These are phyloP conservation scores for Xylaria sp. DNA, from an alignment of 2,329 filamentous ascomycete species.

Conservation along the genomic window DNA sequence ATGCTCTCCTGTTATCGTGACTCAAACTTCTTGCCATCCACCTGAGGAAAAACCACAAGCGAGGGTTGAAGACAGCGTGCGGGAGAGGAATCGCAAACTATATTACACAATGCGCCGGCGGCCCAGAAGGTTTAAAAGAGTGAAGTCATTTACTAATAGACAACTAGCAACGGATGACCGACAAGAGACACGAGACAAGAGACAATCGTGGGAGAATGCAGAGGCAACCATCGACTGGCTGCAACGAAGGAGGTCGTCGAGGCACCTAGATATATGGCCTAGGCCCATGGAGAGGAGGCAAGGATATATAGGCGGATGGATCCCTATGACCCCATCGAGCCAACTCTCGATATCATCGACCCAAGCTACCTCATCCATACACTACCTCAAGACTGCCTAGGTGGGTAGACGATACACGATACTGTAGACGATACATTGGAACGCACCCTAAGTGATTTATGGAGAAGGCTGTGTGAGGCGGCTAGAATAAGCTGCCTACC, in stretches of 20 bases:
- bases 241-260: constrained; percentile 35
- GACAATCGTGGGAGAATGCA: constrained; percentile 44
- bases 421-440: constrained; percentile 40
- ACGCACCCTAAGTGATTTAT: constrained; percentile 44
- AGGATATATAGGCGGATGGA: constrained; percentile 59
- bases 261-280: constrained; percentile 43
- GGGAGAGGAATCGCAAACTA: constrained; percentile 39
- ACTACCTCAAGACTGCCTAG: constrained; percentile 12
- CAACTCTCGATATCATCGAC: constrained; percentile 42
- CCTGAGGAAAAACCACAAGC: constrained; percentile 13
- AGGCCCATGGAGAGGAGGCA: constrained; percentile 52
- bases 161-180: constrained; percentile 41
- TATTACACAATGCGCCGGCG: constrained; percentile 48
- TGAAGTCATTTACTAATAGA: constrained; percentile 53
- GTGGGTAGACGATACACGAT: constrained; percentile 17
- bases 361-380: constrained; percentile 38
- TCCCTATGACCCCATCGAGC: constrained; percentile 45
- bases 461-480: constrained; percentile 42
- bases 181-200: constrained; percentile 33
- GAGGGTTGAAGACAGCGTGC: constrained; percentile 28
- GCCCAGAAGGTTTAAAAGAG: constrained; percentile 51
- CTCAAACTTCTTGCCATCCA: constrained; percentile 20
- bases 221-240: constrained; percentile 38
- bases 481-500: constrained; percentile 38
- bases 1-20: constrained; percentile 23